Conservation (phyloP, 768 basidiomycete genomes). For the Galerina sulciceps region DNA sequence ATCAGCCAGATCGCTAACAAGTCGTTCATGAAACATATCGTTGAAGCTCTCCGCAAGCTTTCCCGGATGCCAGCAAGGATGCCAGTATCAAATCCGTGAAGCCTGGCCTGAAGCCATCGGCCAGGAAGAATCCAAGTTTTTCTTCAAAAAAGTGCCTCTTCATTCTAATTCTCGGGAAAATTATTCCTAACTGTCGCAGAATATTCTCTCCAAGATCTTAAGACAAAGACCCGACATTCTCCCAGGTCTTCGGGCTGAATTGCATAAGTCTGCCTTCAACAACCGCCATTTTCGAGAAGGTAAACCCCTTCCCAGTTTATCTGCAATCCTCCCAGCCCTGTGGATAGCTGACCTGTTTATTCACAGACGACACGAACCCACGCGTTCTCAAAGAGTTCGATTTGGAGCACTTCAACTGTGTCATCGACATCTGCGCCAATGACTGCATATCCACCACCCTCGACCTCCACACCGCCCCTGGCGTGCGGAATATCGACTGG, state of each 20-base stretch:
- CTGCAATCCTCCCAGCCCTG: background rate
- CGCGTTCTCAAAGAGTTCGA: slow-evolving; percentile 75
- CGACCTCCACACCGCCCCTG: slow-evolving; percentile 79
- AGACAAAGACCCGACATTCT: slow-evolving; percentile 78
- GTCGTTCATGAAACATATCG: background rate
- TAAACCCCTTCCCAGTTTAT: slow-evolving; percentile 12
- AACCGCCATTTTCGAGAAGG: slow-evolving; percentile 78
- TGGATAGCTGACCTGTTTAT: background rate
- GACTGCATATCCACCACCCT: slow-evolving; percentile 82
- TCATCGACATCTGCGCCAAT: slow-evolving; percentile 73
- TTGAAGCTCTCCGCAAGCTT: slow-evolving; percentile 48
- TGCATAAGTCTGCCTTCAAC: slow-evolving; percentile 68
- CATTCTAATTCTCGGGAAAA: background rate
- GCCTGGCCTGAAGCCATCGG: slow-evolving; percentile 70
- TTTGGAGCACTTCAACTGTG: slow-evolving; percentile 84
- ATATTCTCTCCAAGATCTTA: slow-evolving; percentile 85
- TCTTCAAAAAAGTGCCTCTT: slow-evolving; percentile 76
- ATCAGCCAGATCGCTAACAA: slow-evolving; percentile 28
- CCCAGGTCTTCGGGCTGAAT: slow-evolving; percentile 79
- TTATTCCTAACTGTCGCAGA: slow-evolving; percentile 36
- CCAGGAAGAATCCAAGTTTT: slow-evolving; percentile 68
- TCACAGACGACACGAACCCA: slow-evolving; percentile 72
- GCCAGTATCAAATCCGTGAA: slow-evolving; percentile 78
- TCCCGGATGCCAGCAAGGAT: too few species aligned
- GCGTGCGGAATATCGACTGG: slow-evolving; percentile 82